Conservation (phyloP, 2,329 filamentous ascomycete genomes). For the Chalaropsis thielavioides region DNA sequence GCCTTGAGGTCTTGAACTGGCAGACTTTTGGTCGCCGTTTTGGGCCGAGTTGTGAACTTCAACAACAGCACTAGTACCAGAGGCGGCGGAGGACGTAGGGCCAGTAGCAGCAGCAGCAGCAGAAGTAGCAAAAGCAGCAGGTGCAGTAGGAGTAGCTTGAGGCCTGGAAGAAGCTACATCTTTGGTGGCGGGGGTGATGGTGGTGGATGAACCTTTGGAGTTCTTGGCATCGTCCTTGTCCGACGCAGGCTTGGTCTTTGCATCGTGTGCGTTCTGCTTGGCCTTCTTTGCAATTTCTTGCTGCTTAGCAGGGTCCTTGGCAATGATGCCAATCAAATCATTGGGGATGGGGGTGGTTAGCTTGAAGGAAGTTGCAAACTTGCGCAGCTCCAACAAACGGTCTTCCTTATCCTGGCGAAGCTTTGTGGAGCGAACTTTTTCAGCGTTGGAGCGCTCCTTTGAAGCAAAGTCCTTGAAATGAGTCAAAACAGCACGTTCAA, state of each 20-base stretch:
- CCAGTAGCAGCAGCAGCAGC: slow-evolving; percentile 22
- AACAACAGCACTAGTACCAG: neutral
- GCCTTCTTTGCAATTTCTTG: slow-evolving; percentile 70
- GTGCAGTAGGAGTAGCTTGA: slow-evolving; percentile 19
- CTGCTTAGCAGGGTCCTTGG: slow-evolving; percentile 92
- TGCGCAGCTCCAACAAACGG: slow-evolving; percentile 87
- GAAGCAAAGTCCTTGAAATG: slow-evolving; percentile 51
- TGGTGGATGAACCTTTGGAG: slow-evolving; percentile 29
- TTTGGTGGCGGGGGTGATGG: slow-evolving; percentile 11
- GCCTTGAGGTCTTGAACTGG: slow-evolving; percentile 20
- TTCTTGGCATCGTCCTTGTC: slow-evolving; percentile 33
- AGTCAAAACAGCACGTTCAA: slow-evolving; percentile 46
- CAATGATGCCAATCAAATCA: slow-evolving; percentile 86
- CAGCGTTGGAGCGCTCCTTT: slow-evolving; percentile 39
- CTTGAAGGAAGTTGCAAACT: slow-evolving; percentile 89
- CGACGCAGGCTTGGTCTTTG: slow-evolving; percentile 21
- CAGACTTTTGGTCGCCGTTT: slow-evolving; percentile 4
- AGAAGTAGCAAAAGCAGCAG: slow-evolving; percentile 20
- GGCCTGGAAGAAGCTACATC: neutral
- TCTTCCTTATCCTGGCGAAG: slow-evolving; percentile 68
- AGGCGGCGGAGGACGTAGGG: neutral
- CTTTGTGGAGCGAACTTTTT: slow-evolving; percentile 43
- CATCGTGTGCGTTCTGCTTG: slow-evolving; percentile 35
- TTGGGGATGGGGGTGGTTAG: slow-evolving; percentile 80
- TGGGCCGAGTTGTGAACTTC: neutral